Evolutionary conservation across 352 stramenopile species (phyloP), one percentile per base, ranked within the genome.

Genomic region (Phytophthora constricta): DNA sequence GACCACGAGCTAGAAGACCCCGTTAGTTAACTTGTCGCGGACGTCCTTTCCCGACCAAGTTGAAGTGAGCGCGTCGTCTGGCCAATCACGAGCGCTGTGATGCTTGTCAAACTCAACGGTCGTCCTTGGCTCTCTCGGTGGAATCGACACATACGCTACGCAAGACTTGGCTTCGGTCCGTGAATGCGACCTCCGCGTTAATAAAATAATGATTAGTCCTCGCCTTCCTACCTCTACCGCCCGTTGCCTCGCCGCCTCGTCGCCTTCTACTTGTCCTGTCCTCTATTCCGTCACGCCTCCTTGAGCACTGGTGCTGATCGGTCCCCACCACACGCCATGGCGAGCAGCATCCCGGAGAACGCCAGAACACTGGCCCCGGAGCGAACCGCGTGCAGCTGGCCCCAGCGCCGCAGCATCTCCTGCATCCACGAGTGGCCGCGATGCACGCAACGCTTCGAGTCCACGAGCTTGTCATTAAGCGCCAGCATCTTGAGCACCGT

Each of bases 401-500:
- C 80, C 86, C 86, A 93, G 1, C 76, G 59, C 26, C 52, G 48
- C 8, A 93, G 71, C 76, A 82, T 87, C 28, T 71, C 57, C 50
- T 81, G 70, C 58, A 91, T 81, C 78, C 77, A 90, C 28, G 31
- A 65, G 17, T 72, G 65, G 14, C 83, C 74, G 4, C 76, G 61
- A 19, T 73, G 65, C 26, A 75, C 56, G 55, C 78, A 84, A 26
- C 42, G 31, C 45, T 70, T 71, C 5, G 83, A 77, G 68, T 91
- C 79, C 25, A 87, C 69, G 46, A 92, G 73, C 57, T 84, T 74
- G 31, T 72, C 54, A 62, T 93, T 93, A 26, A 92, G 63, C 43
- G 70, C 68, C 17, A 93, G 70, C 83, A 93, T 92, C 57, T 77
- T 82, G 25, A 76, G 60, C 41, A 87, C 62, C 10, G 86, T 93